phyloP scores from a whole-genome alignment of 2,329 filamentous ascomycete species.

The Exutisphaerella laricina region DNA sequence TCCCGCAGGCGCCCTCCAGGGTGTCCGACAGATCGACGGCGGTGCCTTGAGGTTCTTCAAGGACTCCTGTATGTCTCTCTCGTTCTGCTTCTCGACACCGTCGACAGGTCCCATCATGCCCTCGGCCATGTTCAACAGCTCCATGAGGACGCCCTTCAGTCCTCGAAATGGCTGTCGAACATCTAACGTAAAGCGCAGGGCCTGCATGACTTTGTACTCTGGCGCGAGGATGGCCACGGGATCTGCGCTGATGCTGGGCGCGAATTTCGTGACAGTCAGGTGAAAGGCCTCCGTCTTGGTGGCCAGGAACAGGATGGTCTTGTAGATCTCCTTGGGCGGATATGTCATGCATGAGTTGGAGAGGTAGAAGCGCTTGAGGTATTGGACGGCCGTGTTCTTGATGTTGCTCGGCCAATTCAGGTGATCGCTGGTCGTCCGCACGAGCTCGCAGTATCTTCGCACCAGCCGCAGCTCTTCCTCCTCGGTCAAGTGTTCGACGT shows the following conservation, averaged over 20 bases:
- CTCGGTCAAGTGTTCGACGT: conserved; percentile 73
- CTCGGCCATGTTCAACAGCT: conserved; percentile 63
- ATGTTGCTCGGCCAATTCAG: conserved; percentile 58
- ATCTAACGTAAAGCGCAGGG: conserved; percentile 87
- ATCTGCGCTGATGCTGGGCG: conserved; percentile 50
- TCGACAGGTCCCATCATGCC: conserved; percentile 46
- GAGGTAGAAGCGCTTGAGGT: conserved; percentile 89
- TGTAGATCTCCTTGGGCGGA: conserved; percentile 80
- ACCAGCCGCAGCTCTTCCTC: conserved; percentile 79
- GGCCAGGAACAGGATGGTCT: conserved; percentile 86
- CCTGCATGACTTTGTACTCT: conserved; percentile 89
- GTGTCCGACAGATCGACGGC: conserved; percentile 14
- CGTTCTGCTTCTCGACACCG: conserved; percentile 18
- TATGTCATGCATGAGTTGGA: conserved; percentile 97
- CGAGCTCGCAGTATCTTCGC: conserved; percentile 64
- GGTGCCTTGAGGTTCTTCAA: conserved; percentile 18
- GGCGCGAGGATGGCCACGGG: conserved; percentile 79
- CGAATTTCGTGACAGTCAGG: conserved; percentile 59
- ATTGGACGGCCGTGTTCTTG: conserved; percentile 75
- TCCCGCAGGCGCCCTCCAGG: conserved; percentile 16
- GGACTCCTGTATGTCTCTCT: conserved; percentile 19
- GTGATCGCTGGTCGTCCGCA: conserved; percentile 47
- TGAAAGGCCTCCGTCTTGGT: conserved; percentile 88
- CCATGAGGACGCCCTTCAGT: conserved; percentile 79
- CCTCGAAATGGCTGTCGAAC: conserved; percentile 85